Evolutionary conservation across 2,329 filamentous ascomycete genomes (phyloP), one percentile per base, ranked within the genome.

Genomic region (Penicillium sp.): DNA sequence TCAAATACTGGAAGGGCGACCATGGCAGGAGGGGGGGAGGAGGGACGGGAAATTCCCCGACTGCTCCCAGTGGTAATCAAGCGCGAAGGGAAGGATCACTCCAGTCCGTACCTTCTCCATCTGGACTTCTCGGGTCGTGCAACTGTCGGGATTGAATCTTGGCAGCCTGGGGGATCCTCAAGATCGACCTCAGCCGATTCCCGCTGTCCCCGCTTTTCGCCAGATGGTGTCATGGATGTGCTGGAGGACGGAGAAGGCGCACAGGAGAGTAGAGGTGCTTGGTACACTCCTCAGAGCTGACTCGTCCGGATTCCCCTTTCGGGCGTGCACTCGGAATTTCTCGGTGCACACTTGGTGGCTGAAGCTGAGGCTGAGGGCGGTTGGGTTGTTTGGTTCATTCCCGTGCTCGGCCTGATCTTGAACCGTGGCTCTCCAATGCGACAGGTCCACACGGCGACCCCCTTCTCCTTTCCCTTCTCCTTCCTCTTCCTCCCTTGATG

Each of bases 1-100:
- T 48, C 53, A 57, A 59, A 56, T 58, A 47, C 54, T 42, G 45
- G 45, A 44, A 37, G 9, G 9, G 14, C 16, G 21, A 7, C 13
- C 9, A 26, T 25, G 32, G 38, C 25, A 16, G 29, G 18, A 34
- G 15, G 4, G 28, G 21, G 19, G 25, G 33, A 19, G 36, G 34
- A 36, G 31, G 17, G 23, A 9, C 29, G 32, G 33, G 35, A 39
- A 43, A 47, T 45, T 47, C 44, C 44, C 47, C 47, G 47, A 47
- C 18, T 13, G 26, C 45, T 30, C 40, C 39, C 32, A 8, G 26
- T 21, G 5, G 25, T 40, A 37, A 41, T 47, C 42, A 20, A 40
- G 36, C 30, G 14, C 18, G 10, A n/a, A 18, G 30, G 32, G 36
- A n/a, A n/a, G n/a, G n/a, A n/a, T n/a, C n/a, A n/a, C n/a, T n/a